Conservation (phyloP, 495 filamentous ascomycete species). For the Annulohypoxylon bovei region DNA sequence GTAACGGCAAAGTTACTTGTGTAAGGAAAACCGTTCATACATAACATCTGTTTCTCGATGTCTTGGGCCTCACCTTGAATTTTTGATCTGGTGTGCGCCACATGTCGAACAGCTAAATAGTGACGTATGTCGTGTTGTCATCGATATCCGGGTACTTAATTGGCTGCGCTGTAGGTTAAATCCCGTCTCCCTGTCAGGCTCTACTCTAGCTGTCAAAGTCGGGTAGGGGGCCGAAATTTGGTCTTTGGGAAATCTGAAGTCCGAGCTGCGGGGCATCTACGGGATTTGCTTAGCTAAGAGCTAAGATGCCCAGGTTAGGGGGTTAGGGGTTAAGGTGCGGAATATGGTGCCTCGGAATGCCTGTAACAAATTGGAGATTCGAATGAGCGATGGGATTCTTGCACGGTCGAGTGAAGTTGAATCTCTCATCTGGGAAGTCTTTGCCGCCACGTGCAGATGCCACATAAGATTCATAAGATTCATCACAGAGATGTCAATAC, state of each 20-base stretch:
- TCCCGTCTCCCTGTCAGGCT: slow-evolving; percentile 3
- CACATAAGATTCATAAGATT: slow-evolving; percentile 26
- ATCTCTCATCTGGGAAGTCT: slow-evolving; percentile 9
- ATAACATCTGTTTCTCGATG: background rate
- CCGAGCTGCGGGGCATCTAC: slow-evolving; percentile 29
- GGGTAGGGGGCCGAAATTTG: background rate
- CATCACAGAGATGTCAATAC: slow-evolving; percentile 13
- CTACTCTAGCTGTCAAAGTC: background rate
- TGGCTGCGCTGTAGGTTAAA: slow-evolving; percentile 21
- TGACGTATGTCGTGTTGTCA: slow-evolving; percentile 39
- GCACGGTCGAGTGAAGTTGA: background rate
- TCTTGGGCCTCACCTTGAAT: slow-evolving; percentile 33
- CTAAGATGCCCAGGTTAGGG: background rate
- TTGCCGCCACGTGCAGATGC: slow-evolving; percentile 27
- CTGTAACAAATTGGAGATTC: background rate
- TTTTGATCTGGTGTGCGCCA: slow-evolving; percentile 25
- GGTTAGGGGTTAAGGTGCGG: slow-evolving; percentile 7
- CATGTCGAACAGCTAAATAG: slow-evolving; percentile 14
- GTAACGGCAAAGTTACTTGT: slow-evolving; percentile 1
- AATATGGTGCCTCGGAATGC: background rate
- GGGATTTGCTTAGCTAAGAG: slow-evolving; percentile 2
- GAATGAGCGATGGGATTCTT: slow-evolving; percentile 1
- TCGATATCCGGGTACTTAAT: slow-evolving; percentile 12
- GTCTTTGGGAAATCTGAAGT: slow-evolving; percentile 11
- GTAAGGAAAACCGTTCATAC: slow-evolving; percentile 1